Base-by-base conservation (phyloP, 208 protist species). In the Trypanosoma avium region DNA sequence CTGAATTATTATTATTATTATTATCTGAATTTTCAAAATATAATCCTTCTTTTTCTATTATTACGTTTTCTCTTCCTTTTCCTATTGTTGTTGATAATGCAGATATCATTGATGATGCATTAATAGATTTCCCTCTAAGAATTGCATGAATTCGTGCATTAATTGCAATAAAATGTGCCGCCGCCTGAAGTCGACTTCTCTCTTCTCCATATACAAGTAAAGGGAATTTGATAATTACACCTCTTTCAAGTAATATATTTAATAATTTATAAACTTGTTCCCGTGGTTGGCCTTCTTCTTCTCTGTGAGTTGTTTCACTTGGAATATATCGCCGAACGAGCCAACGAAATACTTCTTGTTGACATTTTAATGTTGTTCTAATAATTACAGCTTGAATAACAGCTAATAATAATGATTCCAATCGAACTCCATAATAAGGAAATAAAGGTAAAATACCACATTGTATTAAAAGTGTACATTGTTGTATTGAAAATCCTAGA, bases 351-450 rank as follows among this genome's bases (percentile, higher is more conserved):
- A 73, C 56, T 8, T 79, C 68, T 36, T 48, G 35, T 10, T 73
- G 72, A 69, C 45, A 75, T 52, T 0, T 7, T 19, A 43, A 9
- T 17, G 64, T 63, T 27, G 70, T 60, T 72, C 74, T 75, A 24
- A 69, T 63, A 19, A 71, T 33, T 6, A 82, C 63, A 1, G 75
- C 79, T 19, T 53, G 42, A 3, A 92, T 15, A 1, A 76, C 77
- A 0, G 79, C 79, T 10, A 86, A 53, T 26, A 88, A 58, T 50
- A 92, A 54, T 15, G 61, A 68, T 6, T 73, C 76, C 24, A 88
- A 57, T 12, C 77, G 70, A 6, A 73, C 65, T 13, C 77, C 70
- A 43, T 81, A 77, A 33, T 74, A 61, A 0, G 68, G 72, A 32
- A 80, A 74, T 10, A 82, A 50, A 15, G 77, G 77, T 26, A 79